Evolutionary conservation across 192 early-diverging fungal genomes (phyloP).

Genomic region (Coemansia sp.): DNA sequence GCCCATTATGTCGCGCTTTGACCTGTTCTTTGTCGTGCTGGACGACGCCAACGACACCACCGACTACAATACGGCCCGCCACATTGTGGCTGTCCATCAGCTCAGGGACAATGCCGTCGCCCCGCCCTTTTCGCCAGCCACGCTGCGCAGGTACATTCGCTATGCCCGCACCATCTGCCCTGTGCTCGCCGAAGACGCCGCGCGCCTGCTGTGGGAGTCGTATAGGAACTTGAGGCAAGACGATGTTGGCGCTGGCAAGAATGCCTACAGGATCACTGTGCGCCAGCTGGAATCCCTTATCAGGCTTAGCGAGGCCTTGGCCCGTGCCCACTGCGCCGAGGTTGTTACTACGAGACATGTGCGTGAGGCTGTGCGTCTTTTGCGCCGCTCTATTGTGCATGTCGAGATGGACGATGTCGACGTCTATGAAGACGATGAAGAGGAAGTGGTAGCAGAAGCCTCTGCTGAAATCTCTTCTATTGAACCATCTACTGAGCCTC

Average conservation of each 20-base stretch:
- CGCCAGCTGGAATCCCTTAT: slow-evolving; percentile 96
- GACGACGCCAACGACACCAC: slow-evolving; percentile 89
- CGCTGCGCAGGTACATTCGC: slow-evolving; percentile 81
- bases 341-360: slow-evolving; percentile 72
- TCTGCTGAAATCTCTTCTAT: too few species aligned
- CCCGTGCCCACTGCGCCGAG: slow-evolving; percentile 75
- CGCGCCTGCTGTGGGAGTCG: slow-evolving; percentile 71
- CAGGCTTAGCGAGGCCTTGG: slow-evolving; percentile 92
- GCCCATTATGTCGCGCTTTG: slow-evolving; percentile 99
- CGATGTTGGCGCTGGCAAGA: slow-evolving; percentile 71
- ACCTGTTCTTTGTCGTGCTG: slow-evolving; percentile 95
- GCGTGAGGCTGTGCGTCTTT: slow-evolving; percentile 77
- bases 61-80: slow-evolving; percentile 87
- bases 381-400: slow-evolving; percentile 87
- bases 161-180: slow-evolving; percentile 90
- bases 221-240: slow-evolving; percentile 86
- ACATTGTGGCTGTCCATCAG: slow-evolving; percentile 88
- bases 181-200: slow-evolving; percentile 72
- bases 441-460: too few species aligned
- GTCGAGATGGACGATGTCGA: slow-evolving; percentile 78
- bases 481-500: not conserved
- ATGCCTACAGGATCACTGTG: slow-evolving; percentile 93
- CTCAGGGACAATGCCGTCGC: slow-evolving; percentile 63
- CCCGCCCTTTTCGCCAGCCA: slow-evolving; percentile 72
- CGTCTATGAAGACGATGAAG: slow-evolving; percentile 50